Evolutionary conservation across 345 rosid species (phyloP).

Genomic region (Schrenkiella parvula): DNA sequence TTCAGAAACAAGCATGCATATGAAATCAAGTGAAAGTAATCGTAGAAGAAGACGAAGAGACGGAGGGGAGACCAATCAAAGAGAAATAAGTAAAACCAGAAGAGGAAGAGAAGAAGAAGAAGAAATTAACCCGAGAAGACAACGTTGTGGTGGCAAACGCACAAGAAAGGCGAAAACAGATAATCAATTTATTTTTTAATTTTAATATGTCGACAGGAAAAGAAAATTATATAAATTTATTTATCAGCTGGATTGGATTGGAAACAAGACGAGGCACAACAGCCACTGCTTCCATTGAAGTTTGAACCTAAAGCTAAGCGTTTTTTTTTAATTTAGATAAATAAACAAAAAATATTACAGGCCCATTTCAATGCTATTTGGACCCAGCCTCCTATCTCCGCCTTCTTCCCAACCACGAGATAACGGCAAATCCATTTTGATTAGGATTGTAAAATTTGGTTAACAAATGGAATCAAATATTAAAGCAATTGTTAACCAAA

Average conservation of each 20-base stretch:
- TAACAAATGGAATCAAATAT: neutral
- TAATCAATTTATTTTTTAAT: neutral
- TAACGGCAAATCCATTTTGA: neutral
- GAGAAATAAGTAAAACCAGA: conserved; percentile 7
- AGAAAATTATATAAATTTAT: neutral
- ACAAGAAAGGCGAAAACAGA: conserved; percentile 18
- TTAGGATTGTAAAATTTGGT: neutral
- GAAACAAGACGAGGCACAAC: conserved; percentile 16
- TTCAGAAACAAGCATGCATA: neutral
- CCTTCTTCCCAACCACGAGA: neutral
- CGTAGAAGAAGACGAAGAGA: conserved; percentile 3
- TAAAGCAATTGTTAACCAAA: too few relatives aligned
- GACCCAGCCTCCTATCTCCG: conserved; percentile 4
- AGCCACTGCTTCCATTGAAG: conserved; percentile 33
- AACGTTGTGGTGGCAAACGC: conserved; percentile 33
- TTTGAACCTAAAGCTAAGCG: neutral
- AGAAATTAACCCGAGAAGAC: conserved; percentile 19
- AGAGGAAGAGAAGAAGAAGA: conserved; percentile 1
- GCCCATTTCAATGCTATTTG: conserved; percentile 9
- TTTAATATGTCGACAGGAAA: neutral
- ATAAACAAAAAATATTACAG: neutral
- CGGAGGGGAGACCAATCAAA: neutral
- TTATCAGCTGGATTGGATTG: neutral
- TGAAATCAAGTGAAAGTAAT: neutral
- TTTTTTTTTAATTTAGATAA: too few relatives aligned